These are phyloP conservation scores for Leccinum pellstonianum DNA, from an alignment of 768 basidiomycete genomes.

Conservation along the genomic window DNA sequence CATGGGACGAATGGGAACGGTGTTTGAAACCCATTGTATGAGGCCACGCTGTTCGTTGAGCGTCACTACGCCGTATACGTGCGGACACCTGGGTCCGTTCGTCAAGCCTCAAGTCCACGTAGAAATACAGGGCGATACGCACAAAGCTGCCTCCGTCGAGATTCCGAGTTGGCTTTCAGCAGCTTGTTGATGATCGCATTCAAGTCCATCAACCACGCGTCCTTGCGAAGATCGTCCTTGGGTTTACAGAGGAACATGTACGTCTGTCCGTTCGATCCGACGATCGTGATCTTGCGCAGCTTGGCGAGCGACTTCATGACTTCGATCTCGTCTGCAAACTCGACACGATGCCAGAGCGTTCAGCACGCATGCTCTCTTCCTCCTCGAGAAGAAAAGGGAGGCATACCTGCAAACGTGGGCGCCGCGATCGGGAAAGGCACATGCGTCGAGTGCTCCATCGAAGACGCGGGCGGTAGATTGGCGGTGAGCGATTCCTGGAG, in stretches of 20 bases:
- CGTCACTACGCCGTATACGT: conserved; percentile 91
- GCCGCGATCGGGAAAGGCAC: conserved; percentile 77
- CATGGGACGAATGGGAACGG: conserved; percentile 76
- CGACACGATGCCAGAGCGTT: conserved; percentile 37
- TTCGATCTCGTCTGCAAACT: conserved; percentile 78
- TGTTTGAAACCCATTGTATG: conserved; percentile 98
- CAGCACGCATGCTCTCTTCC: not conserved
- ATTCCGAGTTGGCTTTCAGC: conserved; percentile 90
- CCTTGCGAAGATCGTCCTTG: conserved; percentile 95
- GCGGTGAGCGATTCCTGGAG: conserved; percentile 91
- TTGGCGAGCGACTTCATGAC: conserved; percentile 90
- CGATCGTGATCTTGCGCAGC: conserved; percentile 87
- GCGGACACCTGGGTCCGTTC: conserved; percentile 59
- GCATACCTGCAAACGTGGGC: conserved; percentile 69
- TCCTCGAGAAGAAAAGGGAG: no score
- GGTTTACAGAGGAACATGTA: conserved; percentile 97
- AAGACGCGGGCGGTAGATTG: conserved; percentile 72
- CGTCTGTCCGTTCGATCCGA: conserved; percentile 74
- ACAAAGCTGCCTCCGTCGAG: conserved; percentile 88
- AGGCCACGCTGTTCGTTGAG: conserved; percentile 97
- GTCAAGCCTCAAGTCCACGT: not conserved
- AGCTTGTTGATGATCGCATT: conserved; percentile 97
- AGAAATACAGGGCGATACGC: conserved; percentile 31
- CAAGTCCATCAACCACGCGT: conserved; percentile 97
- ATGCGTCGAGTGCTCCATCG: conserved; percentile 51